Base-by-base conservation (phyloP, 2,329 filamentous ascomycete species). In the Fragosphaeria purpurea region DNA sequence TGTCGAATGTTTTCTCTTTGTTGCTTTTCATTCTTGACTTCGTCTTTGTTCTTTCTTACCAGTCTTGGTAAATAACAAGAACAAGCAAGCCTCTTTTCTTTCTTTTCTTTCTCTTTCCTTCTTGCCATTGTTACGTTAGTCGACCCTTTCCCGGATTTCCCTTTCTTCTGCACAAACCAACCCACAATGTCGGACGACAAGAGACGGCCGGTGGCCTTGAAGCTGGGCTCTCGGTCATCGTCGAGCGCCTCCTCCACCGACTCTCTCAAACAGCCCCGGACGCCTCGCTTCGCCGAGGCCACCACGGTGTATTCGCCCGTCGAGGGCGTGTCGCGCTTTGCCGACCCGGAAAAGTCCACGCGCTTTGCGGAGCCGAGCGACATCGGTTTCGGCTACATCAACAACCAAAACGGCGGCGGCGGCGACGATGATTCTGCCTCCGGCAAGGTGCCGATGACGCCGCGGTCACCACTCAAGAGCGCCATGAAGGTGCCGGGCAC, bases 351-450 rank as follows among this genome's bases (percentile, higher is more conserved):
- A 41, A 72, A 70, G 56, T 74, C 75, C 42, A 72, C 79, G 64
- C 69, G 73, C 58, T 78, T 85, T 64, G 71, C 82, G 49, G 84
- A 88, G 63, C 86, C 90, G 35, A 86, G 83, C 53, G 89, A 95
- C 70, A 80, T 95, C 57, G 90, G 90, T 58, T 96, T 97, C 67
- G 89, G 90, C 65, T 96, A 95, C 70, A 86, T 96, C 63, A 76
- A 80, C 60, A 75, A 75, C 59, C 75, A 80, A 60, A 75, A 75
- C 59, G 70, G 74, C 55, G 65, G 70, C 33, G 65, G 72, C 70
- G 69, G 72, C 64, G 72, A 82, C 59, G 22, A 22, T 3, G 22
- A 22, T 22, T 22, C 22, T 3, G 22, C 22, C 22, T 70, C 75
- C 53, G 75, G 82, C 61, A 74, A 74, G 57, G 74, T 79, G 63